phyloP scores from a whole-genome alignment of 495 filamentous ascomycete species.

The Penicillium turbatum region DNA sequence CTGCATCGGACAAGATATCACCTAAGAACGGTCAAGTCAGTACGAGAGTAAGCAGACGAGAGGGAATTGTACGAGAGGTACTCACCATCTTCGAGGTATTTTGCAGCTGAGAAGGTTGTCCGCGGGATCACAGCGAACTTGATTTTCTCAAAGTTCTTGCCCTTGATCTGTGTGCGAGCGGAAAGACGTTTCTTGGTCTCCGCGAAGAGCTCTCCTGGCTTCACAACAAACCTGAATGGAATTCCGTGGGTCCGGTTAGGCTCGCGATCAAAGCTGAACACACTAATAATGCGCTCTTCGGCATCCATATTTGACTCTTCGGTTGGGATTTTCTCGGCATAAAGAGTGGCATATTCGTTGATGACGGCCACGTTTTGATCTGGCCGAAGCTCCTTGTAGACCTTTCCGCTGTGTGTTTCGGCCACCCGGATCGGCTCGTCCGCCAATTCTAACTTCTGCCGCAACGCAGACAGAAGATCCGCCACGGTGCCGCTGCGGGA shows the following conservation, averaged over 20 bases:
- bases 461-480: slow-evolving; percentile 68
- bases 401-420: slow-evolving; percentile 72
- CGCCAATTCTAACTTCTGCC: slow-evolving; percentile 73
- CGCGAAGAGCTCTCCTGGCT: slow-evolving; percentile 77
- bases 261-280: slow-evolving; percentile 90
- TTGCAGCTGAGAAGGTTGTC: slow-evolving; percentile 63
- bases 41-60: background rate
- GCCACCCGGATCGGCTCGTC: slow-evolving; percentile 71
- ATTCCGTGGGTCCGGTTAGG: slow-evolving; percentile 71
- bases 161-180: slow-evolving; percentile 88
- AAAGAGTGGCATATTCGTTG: slow-evolving; percentile 79
- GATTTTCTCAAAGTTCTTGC: slow-evolving; percentile 97
- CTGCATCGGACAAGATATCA: slow-evolving; percentile 74
- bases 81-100: slow-evolving; percentile 86
- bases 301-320: slow-evolving; percentile 64
- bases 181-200: slow-evolving; percentile 89
- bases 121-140: slow-evolving; percentile 84
- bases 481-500: slow-evolving; percentile 72
- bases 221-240: slow-evolving; percentile 86
- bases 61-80: background rate
- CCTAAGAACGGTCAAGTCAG: slow-evolving; percentile 49
- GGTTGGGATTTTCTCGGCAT: slow-evolving; percentile 74
- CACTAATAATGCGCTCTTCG: slow-evolving; percentile 61
- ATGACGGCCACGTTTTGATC: slow-evolving; percentile 66
- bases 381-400: slow-evolving; percentile 65